phyloP scores from a whole-genome alignment of 1,139 yeast species.

The Pneumocystis jirovecii region DNA sequence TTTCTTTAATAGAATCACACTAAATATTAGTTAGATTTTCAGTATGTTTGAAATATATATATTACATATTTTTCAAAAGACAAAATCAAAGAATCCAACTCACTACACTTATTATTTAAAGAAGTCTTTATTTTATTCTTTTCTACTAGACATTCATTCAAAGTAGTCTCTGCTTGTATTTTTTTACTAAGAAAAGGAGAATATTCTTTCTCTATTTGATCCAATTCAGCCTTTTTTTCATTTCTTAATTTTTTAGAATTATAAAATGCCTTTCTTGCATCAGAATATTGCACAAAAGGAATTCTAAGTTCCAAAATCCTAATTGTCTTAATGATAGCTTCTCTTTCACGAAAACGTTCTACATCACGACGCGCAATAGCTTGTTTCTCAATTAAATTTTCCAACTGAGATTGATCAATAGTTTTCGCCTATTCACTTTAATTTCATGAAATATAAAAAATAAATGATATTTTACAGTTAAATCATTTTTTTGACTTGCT shows the following conservation, averaged over 20 bases:
- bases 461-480: constrained; percentile 11
- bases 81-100: not conserved
- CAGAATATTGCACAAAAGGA: constrained; percentile 13
- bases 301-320: constrained; percentile 7
- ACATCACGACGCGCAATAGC: constrained; percentile 17
- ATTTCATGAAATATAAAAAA: constrained; percentile 20
- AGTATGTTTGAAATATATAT: not conserved
- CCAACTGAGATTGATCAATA: constrained; percentile 7
- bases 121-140: not conserved
- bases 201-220: not conserved
- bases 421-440: constrained; percentile 20
- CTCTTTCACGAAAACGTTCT: constrained; percentile 16
- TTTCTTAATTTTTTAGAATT: constrained; percentile 21
- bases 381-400: constrained; percentile 5
- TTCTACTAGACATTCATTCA: not conserved
- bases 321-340: constrained; percentile 11
- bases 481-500: constrained; percentile 19
- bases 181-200: not conserved
- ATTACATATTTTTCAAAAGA: not conserved
- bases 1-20: not conserved
- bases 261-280: constrained; percentile 18
- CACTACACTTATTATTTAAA: not conserved
- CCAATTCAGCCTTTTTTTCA: constrained; percentile 3
- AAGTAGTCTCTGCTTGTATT: not conserved
- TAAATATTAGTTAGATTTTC: not conserved